A percentile compares a stretch with the other conserved stretches of the same genome.
These are phyloP conservation scores for Pachysandra terminalis DNA, from an alignment of 164 flowering plant species.

Conservation along the genomic window DNA sequence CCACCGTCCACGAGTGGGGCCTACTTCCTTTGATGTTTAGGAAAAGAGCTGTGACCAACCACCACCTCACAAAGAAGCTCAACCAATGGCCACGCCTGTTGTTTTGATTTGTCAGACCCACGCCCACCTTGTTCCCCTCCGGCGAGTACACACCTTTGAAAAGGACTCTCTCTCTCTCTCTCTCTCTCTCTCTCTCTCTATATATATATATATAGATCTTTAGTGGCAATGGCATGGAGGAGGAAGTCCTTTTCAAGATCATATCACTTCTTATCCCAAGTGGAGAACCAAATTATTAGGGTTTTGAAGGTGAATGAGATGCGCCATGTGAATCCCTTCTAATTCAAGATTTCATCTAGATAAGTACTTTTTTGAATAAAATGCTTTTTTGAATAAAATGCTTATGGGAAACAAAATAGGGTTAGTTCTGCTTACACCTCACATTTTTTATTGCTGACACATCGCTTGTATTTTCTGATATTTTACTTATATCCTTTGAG, in stretches of 20 bases:
- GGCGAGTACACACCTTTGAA: constrained; percentile 5
- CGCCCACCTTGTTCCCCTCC: neutral
- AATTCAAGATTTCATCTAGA: neutral
- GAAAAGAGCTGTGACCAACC: constrained; percentile 9
- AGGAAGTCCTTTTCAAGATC: constrained; percentile 10
- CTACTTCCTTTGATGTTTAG: neutral
- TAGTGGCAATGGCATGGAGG: constrained; percentile 3
- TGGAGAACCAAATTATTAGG: constrained; percentile 44
- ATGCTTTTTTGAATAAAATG: no score
- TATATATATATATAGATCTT: no score
- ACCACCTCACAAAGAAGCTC: neutral
- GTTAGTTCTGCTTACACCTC: no score
- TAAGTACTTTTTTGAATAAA: no score
- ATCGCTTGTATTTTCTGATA: no score
- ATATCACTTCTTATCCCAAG: constrained; percentile 17
- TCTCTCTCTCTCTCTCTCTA: no score
- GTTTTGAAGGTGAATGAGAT: constrained; percentile 31
- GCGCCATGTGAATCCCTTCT: constrained; percentile 28
- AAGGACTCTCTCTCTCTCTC: no score
- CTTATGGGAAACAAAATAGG: no score
- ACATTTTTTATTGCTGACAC: no score
- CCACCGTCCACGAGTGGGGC: no score
- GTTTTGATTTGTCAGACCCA: no score
- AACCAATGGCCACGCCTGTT: constrained; percentile 4
- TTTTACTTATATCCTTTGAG: no score